Percentiles rank a stretch among this genome's conserved stretches.
These are phyloP conservation scores for Syzygium aromaticum DNA, from an alignment of 345 rosid genomes.

Conservation along the genomic window DNA sequence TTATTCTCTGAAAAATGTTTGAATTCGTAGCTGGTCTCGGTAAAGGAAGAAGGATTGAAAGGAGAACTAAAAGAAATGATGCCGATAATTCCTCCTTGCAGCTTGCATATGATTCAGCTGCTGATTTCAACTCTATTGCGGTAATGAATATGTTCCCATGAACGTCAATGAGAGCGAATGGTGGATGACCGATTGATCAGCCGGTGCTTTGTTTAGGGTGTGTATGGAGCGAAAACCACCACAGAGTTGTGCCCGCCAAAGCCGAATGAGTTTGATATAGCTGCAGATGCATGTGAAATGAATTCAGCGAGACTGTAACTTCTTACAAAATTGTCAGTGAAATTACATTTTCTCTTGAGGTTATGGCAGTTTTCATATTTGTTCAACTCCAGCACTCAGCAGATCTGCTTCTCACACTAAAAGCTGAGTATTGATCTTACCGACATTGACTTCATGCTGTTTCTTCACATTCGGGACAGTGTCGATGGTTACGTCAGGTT, in stretches of 20 bases:
- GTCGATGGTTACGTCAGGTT: constrained; percentile 46
- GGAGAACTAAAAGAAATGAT: neutral
- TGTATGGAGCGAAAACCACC: neutral
- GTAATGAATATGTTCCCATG: neutral
- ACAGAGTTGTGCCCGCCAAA: neutral
- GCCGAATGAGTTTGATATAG: neutral
- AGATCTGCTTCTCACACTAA: neutral
- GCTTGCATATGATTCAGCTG: neutral
- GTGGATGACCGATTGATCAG: neutral
- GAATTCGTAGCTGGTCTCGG: neutral
- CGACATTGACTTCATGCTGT: constrained; percentile 35
- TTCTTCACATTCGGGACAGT: constrained; percentile 59
- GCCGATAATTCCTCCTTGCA: neutral
- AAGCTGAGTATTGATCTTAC: constrained; percentile 16
- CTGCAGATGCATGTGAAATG: neutral
- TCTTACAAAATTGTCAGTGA: neutral
- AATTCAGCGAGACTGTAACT: neutral
- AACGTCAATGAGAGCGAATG: neutral
- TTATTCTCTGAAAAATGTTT: neutral
- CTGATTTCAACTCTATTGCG: neutral
- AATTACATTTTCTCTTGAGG: neutral
- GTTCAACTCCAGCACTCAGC: neutral
- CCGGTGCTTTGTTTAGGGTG: neutral
- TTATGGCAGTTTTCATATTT: neutral
- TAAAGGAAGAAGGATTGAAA: neutral